Conservation (phyloP, 306 rosid species). For the Begonia masoniana region DNA sequence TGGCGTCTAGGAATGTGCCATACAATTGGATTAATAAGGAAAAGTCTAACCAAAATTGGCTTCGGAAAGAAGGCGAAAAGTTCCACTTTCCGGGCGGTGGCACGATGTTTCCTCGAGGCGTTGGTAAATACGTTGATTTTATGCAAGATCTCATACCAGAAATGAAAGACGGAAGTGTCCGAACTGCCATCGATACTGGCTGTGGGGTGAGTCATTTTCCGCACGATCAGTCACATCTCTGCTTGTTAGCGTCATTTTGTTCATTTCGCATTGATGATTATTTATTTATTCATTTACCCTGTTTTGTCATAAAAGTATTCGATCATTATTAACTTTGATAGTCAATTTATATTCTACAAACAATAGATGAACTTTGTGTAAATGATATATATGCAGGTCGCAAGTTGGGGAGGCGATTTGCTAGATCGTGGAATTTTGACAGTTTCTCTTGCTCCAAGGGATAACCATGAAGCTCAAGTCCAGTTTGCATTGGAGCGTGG, state of each 20-base stretch:
- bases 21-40: constrained; percentile 94
- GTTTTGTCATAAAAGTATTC: too few relatives aligned
- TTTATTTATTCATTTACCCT: too few relatives aligned
- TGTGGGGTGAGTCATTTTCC: constrained; percentile 78
- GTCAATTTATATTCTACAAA: too few relatives aligned
- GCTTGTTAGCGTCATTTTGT: too few relatives aligned
- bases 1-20: constrained; percentile 74
- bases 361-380: too few relatives aligned
- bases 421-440: constrained; percentile 84
- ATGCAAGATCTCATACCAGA: constrained; percentile 94
- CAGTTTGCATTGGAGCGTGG: constrained; percentile 98
- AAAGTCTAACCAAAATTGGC: constrained; percentile 95
- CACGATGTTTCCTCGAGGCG: constrained; percentile 96
- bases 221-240: not conserved
- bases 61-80: constrained; percentile 90
- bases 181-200: constrained; percentile 98
- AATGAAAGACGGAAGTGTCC: constrained; percentile 81
- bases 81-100: constrained; percentile 99
- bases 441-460: constrained; percentile 95
- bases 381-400: constrained; percentile 41
- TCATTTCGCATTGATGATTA: too few relatives aligned
- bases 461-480: constrained; percentile 99
- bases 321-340: too few relatives aligned
- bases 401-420: constrained; percentile 99
- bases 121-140: constrained; percentile 72